Conservation (phyloP, 2,329 filamentous ascomycete species). For the Fusarium temperatum region DNA sequence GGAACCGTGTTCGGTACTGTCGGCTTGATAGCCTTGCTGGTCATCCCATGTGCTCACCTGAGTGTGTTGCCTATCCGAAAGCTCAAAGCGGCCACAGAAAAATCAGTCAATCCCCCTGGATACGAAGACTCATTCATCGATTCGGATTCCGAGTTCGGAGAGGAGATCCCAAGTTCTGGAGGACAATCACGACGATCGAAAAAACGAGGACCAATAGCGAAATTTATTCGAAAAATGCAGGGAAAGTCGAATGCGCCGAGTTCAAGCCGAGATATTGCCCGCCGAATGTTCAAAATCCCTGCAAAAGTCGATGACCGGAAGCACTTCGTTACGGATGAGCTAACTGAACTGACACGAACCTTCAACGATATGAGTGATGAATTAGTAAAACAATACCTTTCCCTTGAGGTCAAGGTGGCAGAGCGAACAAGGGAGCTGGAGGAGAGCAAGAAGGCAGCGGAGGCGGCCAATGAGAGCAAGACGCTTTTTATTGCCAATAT, state of each 20-base stretch:
- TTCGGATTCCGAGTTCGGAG: constrained; percentile 54
- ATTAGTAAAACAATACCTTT: constrained; percentile 84
- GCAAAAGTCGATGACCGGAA: constrained; percentile 80
- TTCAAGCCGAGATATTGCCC: constrained; percentile 51
- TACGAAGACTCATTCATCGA: constrained; percentile 60
- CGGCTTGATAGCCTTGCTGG: constrained; percentile 74
- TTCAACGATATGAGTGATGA: constrained; percentile 97
- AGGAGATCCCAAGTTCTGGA: constrained; percentile 53
- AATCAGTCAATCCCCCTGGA: constrained; percentile 73
- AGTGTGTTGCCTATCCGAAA: constrained; percentile 82
- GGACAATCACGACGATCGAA: constrained; percentile 56
- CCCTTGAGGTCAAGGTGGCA: constrained; percentile 83
- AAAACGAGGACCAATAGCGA: constrained; percentile 53
- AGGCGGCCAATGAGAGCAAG: constrained; percentile 96
- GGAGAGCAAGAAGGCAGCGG: constrained; percentile 88
- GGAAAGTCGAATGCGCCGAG: constrained; percentile 44
- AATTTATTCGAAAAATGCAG: constrained; percentile 50
- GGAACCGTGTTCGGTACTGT: constrained; percentile 87
- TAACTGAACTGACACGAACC: constrained; percentile 82
- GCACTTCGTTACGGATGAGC: constrained; percentile 82
- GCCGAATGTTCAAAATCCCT: constrained; percentile 81
- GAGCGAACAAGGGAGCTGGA: constrained; percentile 86
- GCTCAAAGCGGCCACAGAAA: constrained; percentile 78
- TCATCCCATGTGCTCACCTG: constrained; percentile 82
- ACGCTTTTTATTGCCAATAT: constrained; percentile 98